phyloP scores from a whole-genome alignment of 805 yeast genomes.

The Wickerhamomyces sydowiorum region DNA sequence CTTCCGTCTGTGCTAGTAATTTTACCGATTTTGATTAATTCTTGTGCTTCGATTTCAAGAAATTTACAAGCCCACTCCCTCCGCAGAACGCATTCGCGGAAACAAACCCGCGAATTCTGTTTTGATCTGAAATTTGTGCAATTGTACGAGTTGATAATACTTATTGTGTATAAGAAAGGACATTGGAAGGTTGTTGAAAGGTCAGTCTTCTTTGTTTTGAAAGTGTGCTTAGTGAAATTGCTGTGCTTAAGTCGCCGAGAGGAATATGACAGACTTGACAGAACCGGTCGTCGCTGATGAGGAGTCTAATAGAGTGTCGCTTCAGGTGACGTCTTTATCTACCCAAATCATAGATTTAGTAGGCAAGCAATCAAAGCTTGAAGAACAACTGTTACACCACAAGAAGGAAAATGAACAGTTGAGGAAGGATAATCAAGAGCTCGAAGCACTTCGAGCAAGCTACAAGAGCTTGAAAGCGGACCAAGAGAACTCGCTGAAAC shows the following conservation, averaged over 20 bases:
- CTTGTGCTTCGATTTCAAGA: not conserved
- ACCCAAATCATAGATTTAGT: constrained; percentile 57
- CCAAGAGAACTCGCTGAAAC: constrained; percentile 27
- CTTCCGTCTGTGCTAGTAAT: too few relatives aligned
- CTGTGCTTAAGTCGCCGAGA: not conserved
- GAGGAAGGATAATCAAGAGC: constrained; percentile 18
- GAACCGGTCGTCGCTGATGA: constrained; percentile 18
- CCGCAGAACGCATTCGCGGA: not conserved
- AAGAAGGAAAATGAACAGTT: constrained; percentile 30
- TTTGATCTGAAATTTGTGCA: not conserved
- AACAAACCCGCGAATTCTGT: not conserved
- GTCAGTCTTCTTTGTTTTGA: too few relatives aligned
- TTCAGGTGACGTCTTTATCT: constrained; percentile 51
- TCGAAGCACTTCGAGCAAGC: constrained; percentile 18
- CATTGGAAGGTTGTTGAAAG: too few relatives aligned
- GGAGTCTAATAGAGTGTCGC: constrained; percentile 39
- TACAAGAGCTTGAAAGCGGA: constrained; percentile 26
- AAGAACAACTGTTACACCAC: constrained; percentile 37
- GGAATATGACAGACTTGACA: not conserved
- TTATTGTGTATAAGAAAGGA: too few relatives aligned
- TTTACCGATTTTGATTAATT: not conserved
- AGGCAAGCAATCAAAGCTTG: constrained; percentile 50
- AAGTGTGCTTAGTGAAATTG: too few relatives aligned
- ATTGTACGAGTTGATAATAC: not conserved
- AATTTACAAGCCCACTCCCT: not conserved